phyloP scores from a whole-genome alignment of 2,329 filamentous ascomycete species.

The Colletotrichum somersetense region DNA sequence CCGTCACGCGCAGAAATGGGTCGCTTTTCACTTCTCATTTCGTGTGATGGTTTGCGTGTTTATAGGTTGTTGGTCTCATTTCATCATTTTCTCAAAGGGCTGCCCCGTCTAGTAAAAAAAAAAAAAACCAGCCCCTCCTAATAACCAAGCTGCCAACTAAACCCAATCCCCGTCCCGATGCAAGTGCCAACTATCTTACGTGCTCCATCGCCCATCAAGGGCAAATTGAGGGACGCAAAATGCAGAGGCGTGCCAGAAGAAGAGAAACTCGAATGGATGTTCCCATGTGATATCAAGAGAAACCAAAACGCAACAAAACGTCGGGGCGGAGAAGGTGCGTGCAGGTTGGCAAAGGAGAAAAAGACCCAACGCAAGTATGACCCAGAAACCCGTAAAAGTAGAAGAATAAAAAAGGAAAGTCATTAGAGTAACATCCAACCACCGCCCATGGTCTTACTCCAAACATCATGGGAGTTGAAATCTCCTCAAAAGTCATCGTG shows the following conservation, averaged over 20 bases:
- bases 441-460: conserved; percentile 26
- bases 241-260: conserved; percentile 16
- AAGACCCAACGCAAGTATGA: conserved; percentile 6
- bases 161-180: conserved; percentile 15
- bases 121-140: background rate
- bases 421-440: conserved; percentile 40
- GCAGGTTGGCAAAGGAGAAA: background rate
- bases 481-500: conserved; percentile 34
- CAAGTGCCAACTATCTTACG: background rate
- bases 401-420: conserved; percentile 6
- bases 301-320: conserved; percentile 21
- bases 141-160: conserved; percentile 1
- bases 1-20: background rate
- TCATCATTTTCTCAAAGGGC: conserved; percentile 21
- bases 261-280: conserved; percentile 21
- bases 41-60: background rate
- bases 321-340: background rate
- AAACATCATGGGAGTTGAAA: conserved; percentile 29
- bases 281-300: conserved; percentile 33
- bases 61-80: conserved; percentile 25
- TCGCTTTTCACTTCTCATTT: background rate
- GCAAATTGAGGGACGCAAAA: background rate
- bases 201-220: conserved; percentile 23
- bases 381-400: conserved; percentile 24
- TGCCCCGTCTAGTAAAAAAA: conserved; percentile 2